Evolutionary conservation across 306 rosid genomes (phyloP), one percentile per base, ranked within the genome.

Genomic region (Castanea mollissima): DNA sequence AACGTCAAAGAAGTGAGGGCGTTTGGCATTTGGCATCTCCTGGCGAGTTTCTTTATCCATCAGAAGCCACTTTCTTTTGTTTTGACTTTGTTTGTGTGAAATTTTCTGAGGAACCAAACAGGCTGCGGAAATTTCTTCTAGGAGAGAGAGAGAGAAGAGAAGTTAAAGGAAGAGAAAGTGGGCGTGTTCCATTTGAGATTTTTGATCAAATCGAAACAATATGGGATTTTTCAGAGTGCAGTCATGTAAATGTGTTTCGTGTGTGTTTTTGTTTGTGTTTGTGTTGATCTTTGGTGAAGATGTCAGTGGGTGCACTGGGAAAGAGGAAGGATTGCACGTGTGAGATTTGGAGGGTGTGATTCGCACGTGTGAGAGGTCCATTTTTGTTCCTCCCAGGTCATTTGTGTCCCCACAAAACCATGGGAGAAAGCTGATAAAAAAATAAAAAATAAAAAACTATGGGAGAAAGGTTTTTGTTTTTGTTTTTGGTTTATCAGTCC

Each of bases 1-100:
- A 55, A 90, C 81, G 71, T 87, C 85, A 76, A 86, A 92, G 88
- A 94, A 94, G 81, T 86, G 87, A 89, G 96, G 97, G 80, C 75
- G 88, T 84, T 89, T 90, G 78, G 73, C 86, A 76, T 81, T 89
- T 21, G 85, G 67, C 88, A 76, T 87, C 27, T 71, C 81, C 76
- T 76, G 85, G 62, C 69, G 78, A 76, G 76, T 68, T 77, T 77
- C 91, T 44, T 82, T 83, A 0, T 78, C 97, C 97, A 86, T 90
- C 16, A 80, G 76, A 64, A 49, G 54, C 77, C 60, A 41, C 9
- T 64, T 78, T 70, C 25, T 63, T 34, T 62, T 76, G 29, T 74
- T 31, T 31, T 57, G 71, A 34, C 71, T 6, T 38, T 68, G 77
- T 6, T 7, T 79, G 16, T 44, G 52, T 75, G 21, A 21, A 57